These are phyloP conservation scores for Cercospora nicotianae DNA, from an alignment of 2,329 filamentous ascomycete genomes.

Conservation along the genomic window DNA sequence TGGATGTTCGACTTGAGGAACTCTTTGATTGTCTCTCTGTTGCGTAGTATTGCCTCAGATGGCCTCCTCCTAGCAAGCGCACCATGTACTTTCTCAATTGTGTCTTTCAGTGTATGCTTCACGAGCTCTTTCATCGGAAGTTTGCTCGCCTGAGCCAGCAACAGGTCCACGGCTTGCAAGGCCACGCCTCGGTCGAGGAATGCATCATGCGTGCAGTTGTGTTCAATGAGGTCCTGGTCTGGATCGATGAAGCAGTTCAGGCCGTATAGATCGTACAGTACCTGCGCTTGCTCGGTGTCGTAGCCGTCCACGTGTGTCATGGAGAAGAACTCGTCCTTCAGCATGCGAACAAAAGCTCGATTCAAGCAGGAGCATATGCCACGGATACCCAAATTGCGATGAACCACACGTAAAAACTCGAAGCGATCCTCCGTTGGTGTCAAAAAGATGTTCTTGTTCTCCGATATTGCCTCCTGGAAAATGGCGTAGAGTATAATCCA, in stretches of 20 bases:
- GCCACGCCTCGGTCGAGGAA: conserved; percentile 78
- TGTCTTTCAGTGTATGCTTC: conserved; percentile 84
- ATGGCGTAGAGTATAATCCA: conserved; percentile 88
- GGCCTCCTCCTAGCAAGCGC: conserved; percentile 76
- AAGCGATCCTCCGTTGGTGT: conserved; percentile 71
- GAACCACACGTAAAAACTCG: conserved; percentile 76
- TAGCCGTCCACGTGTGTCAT: conserved; percentile 75
- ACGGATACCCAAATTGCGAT: conserved; percentile 79
- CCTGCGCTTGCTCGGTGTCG: conserved; percentile 82
- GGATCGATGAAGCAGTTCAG: conserved; percentile 59
- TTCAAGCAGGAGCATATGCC: conserved; percentile 82
- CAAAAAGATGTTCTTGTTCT: conserved; percentile 64
- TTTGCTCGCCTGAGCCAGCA: conserved; percentile 76
- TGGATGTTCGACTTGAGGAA: conserved; percentile 83
- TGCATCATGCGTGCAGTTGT: conserved; percentile 71
- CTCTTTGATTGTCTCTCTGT: conserved; percentile 76
- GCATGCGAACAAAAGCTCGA: conserved; percentile 84
- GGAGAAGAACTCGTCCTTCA: conserved; percentile 79
- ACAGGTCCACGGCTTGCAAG: conserved; percentile 76
- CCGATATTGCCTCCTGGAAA: conserved; percentile 70
- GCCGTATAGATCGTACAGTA: conserved; percentile 79
- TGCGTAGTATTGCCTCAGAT: conserved; percentile 79
- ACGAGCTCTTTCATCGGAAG: conserved; percentile 88
- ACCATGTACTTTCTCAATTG: conserved; percentile 90
- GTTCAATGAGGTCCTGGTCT: conserved; percentile 57